phyloP scores from a whole-genome alignment of 208 protist species.

The Herpetomonas samuelpessoai region DNA sequence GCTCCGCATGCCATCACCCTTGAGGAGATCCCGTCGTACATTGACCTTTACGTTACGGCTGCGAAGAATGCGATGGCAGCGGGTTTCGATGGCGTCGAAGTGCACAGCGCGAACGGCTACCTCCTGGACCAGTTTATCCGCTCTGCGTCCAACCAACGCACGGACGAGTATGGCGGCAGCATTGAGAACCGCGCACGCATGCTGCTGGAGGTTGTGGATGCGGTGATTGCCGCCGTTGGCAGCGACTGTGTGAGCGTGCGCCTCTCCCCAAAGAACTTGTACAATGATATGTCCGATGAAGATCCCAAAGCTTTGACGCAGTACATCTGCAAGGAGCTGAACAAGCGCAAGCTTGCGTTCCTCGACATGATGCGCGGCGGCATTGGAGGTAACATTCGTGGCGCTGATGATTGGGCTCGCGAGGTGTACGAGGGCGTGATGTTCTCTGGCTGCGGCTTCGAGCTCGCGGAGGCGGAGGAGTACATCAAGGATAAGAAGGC shows the following conservation, averaged over 20 bases:
- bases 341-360: slow-evolving; percentile 38
- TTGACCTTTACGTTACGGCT: no score
- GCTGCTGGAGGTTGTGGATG: slow-evolving; percentile 56
- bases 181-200: slow-evolving; percentile 77
- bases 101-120: slow-evolving; percentile 79
- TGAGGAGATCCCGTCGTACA: no score
- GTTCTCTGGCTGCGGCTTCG: slow-evolving; percentile 40
- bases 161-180: slow-evolving; percentile 79
- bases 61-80: slow-evolving; percentile 39
- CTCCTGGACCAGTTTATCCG: slow-evolving; percentile 82
- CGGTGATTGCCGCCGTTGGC: slow-evolving; percentile 26
- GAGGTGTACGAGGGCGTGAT: slow-evolving; percentile 41
- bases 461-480: slow-evolving; percentile 32
- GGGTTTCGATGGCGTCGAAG: slow-evolving; percentile 79
- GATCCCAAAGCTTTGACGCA: slow-evolving; percentile 38
- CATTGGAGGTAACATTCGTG: slow-evolving; percentile 15
- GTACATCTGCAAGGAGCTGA: slow-evolving; percentile 50
- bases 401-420: slow-evolving; percentile 39
- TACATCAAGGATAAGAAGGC: slow-evolving; percentile 25
- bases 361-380: slow-evolving; percentile 39
- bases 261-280: slow-evolving; percentile 44
- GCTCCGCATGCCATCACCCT: no score
- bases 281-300: slow-evolving; percentile 33
- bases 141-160: slow-evolving; percentile 60
- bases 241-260: slow-evolving; percentile 78